Evolutionary conservation across 352 stramenopile genomes (phyloP).

Genomic region (Pythium phragmiticola): DNA sequence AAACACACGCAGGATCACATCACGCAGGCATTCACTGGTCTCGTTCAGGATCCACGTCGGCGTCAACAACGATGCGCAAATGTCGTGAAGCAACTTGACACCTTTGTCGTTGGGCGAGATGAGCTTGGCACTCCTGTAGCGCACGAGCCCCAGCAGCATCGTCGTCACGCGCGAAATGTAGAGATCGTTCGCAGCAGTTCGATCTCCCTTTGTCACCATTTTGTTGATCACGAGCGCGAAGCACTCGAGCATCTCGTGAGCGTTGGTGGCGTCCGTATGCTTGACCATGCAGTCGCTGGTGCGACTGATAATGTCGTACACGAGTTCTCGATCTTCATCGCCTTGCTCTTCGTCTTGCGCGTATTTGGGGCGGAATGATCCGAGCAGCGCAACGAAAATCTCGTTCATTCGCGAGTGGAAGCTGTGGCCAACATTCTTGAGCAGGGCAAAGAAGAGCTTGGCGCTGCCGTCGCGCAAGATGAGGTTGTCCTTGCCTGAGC

Average conservation of each 20-base stretch:
- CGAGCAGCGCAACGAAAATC: slow-evolving; percentile 69
- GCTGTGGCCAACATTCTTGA: slow-evolving; percentile 82
- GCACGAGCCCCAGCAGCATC: slow-evolving; percentile 54
- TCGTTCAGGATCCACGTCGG: slow-evolving; percentile 46
- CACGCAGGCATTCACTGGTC: slow-evolving; percentile 35
- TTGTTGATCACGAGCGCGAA: slow-evolving; percentile 60
- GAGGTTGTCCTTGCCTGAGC: slow-evolving; percentile 54
- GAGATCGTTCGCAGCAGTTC: slow-evolving; percentile 42
- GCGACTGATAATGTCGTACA: slow-evolving; percentile 70
- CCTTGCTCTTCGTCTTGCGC: slow-evolving; percentile 17
- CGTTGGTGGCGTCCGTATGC: slow-evolving; percentile 69
- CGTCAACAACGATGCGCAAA: slow-evolving; percentile 42
- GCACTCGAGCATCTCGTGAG: slow-evolving; percentile 66
- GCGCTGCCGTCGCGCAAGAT: slow-evolving; percentile 82
- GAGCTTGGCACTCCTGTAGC: slow-evolving; percentile 55
- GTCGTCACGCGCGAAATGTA: slow-evolving; percentile 70
- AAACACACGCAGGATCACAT: slow-evolving; percentile 48
- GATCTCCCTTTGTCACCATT: slow-evolving; percentile 32
- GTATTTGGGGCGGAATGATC: slow-evolving; percentile 63
- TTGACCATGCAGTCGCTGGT: slow-evolving; percentile 75
- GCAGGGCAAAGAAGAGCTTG: slow-evolving; percentile 81
- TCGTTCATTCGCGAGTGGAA: slow-evolving; percentile 88
- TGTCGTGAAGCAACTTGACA: slow-evolving; percentile 44
- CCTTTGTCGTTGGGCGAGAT: slow-evolving; percentile 37
- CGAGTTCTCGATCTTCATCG: slow-evolving; percentile 29